Base-by-base conservation (phyloP, 441 rosid species). In the Omphalea diandra region DNA sequence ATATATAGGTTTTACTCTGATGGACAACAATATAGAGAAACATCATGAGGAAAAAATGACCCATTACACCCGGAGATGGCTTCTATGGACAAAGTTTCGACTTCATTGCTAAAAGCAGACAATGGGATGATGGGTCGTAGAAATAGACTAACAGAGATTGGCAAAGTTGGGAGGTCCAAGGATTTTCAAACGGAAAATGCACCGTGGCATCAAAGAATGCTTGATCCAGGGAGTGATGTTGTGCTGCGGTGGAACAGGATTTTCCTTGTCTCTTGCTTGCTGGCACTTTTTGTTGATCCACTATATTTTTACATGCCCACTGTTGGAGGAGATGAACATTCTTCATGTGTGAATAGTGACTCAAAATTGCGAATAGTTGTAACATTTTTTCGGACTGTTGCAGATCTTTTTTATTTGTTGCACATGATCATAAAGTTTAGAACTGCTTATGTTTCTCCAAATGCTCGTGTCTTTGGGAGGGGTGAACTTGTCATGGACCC, bases 401-500 rank as follows among this genome's bases (percentile, higher is more conserved):
- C 98, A 0, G 97, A 94, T 82, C 87, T 94, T 46, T 90, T 94
- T 76, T 94, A 94, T 79, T 65, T 90, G 73, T 75, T 91, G 46
- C 98, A 91, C 79, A 83, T 91, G 82, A 71, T 94, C 61, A 80
- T 94, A 60, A 90, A 91, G 80, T 92, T 94, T 68, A 86, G 98
- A 76, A 94, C 98, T 1, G 98, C 96, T 73, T 94, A 83, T 67
- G 76, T 91, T 10, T 94, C 97, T 0, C 97, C 97, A 1, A 88
- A 87, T 74, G 82, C 97, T 79, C 82, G 96, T 60, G 93, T 94
- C 49, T 94, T 93, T 72, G 97, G 97, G 46, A 87, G 97, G 86
- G 98, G 98, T 44, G 97, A 94, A 73, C 93, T 94, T 66, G 97
- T 94, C 63, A 90, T 87, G 96, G 94, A 91, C 76, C 88, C 96